Conservation (phyloP, 177 flowering plant genomes). For the Telopea speciosissima region DNA sequence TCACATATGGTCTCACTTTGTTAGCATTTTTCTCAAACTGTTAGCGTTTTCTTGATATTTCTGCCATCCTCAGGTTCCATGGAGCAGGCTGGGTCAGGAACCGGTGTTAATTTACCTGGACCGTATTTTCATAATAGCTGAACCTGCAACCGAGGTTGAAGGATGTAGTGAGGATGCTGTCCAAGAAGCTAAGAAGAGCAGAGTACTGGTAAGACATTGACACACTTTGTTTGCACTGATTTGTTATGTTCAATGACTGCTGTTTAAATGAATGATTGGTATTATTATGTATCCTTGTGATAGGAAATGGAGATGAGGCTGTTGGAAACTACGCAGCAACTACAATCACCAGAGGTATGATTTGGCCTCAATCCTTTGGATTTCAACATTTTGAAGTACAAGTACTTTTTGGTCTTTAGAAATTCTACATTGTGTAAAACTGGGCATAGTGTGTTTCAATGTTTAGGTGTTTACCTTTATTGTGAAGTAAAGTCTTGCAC, state of each 20-base stretch:
- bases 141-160: slow-evolving; percentile 84
- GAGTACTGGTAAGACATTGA: slow-evolving; percentile 54
- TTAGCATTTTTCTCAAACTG: background rate
- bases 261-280: slow-evolving; percentile 10
- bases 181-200: slow-evolving; percentile 79
- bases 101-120: slow-evolving; percentile 89
- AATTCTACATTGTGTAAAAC: too few relatives aligned
- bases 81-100: slow-evolving; percentile 99
- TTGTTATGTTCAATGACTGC: background rate
- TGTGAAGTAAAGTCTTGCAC: too few relatives aligned
- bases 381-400: background rate
- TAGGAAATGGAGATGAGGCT: slow-evolving; percentile 92
- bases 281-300: slow-evolving; percentile 3
- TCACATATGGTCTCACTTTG: background rate
- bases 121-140: slow-evolving; percentile 81
- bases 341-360: slow-evolving; percentile 71
- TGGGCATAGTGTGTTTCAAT: too few relatives aligned
- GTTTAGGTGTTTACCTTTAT: too few relatives aligned
- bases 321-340: slow-evolving; percentile 59
- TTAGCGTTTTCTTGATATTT: background rate
- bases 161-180: slow-evolving; percentile 78
- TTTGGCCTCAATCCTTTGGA: too few relatives aligned
- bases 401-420: too few relatives aligned
- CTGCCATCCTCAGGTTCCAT: slow-evolving; percentile 63
- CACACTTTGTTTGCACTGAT: slow-evolving; percentile 2